phyloP scores from a whole-genome alignment of 805 yeast genomes.

The Brettanomyces custersianus region DNA sequence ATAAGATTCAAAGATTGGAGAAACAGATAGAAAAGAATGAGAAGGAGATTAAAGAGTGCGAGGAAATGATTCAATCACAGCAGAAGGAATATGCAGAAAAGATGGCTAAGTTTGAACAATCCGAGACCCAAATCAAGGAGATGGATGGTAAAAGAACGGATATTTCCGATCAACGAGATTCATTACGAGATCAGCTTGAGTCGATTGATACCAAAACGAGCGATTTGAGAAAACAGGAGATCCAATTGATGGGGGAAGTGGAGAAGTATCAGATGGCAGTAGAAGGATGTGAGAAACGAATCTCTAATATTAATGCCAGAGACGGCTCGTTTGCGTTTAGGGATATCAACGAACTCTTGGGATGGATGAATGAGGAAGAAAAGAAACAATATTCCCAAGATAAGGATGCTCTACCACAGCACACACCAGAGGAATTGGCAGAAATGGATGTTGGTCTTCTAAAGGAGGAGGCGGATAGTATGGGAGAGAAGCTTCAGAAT shows the following conservation, averaged over 20 bases:
- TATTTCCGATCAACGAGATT: slow-evolving; percentile 31
- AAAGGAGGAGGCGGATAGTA: slow-evolving; percentile 39
- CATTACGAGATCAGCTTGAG: slow-evolving; percentile 31
- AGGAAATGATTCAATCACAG: slow-evolving; percentile 27
- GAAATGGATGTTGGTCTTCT: slow-evolving; percentile 39
- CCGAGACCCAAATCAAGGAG: slow-evolving; percentile 27
- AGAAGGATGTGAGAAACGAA: slow-evolving; percentile 30
- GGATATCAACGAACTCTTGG: slow-evolving; percentile 42
- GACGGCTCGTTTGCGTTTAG: slow-evolving; percentile 34
- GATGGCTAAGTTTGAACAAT: slow-evolving; percentile 17
- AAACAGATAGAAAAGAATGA: slow-evolving; percentile 39
- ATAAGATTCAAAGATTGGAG: slow-evolving; percentile 48
- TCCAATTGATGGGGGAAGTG: slow-evolving; percentile 55
- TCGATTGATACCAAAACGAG: slow-evolving; percentile 37
- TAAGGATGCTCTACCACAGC: slow-evolving; percentile 8
- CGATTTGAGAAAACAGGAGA: slow-evolving; percentile 52
- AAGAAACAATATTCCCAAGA: background rate
- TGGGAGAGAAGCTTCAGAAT: slow-evolving; percentile 47
- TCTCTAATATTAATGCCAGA: slow-evolving; percentile 30
- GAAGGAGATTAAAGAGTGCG: slow-evolving; percentile 33
- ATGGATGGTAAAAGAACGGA: slow-evolving; percentile 27
- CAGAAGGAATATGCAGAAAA: slow-evolving; percentile 22
- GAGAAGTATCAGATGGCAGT: slow-evolving; percentile 43
- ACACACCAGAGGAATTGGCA: slow-evolving; percentile 39
- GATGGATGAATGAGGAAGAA: slow-evolving; percentile 39